Evolutionary conservation across 2,329 filamentous ascomycete genomes (phyloP).

Genomic region (Fusarium continuum): DNA sequence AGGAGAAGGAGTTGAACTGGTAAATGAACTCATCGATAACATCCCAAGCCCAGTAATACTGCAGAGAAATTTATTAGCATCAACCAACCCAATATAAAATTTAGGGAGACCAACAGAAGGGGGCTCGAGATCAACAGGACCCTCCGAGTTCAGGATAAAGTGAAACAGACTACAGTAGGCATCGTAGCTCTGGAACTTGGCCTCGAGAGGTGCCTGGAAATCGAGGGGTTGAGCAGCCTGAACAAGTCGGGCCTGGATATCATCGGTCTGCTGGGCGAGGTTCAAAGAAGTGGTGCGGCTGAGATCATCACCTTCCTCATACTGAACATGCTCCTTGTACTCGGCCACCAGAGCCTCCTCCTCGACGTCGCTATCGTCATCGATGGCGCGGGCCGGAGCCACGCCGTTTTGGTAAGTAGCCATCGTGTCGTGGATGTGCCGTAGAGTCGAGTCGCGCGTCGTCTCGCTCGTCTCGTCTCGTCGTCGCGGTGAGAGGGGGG

Average conservation of each 20-base stretch:
- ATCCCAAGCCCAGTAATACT: conserved; percentile 99
- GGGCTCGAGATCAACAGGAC: conserved; percentile 96
- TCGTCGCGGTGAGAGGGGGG: conserved; percentile 46
- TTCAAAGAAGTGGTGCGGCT: conserved; percentile 76
- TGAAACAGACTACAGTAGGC: conserved; percentile 99
- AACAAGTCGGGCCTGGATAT: conserved; percentile 90
- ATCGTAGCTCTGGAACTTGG: conserved; percentile 99
- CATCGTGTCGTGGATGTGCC: conserved; percentile 54
- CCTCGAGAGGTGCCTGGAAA: conserved; percentile 93
- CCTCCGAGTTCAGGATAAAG: conserved; percentile 98
- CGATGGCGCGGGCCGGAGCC: conserved; percentile 67
- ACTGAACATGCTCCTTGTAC: conserved; percentile 96
- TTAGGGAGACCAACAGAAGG: conserved; percentile 77
- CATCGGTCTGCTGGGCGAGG: conserved; percentile 80
- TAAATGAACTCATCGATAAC: conserved; percentile 99
- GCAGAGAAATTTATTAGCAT: conserved; percentile 37
- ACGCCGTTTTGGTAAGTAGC: conserved; percentile 70
- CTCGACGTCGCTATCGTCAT: conserved; percentile 92
- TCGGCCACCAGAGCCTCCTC: conserved; percentile 96
- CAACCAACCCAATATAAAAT: conserved; percentile 8
- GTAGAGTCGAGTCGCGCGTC: conserved; percentile 45
- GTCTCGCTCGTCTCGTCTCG: conserved; percentile 39
- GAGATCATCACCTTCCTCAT: conserved; percentile 84
- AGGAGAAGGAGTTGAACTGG: conserved; percentile 99
- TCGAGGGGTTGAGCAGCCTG: conserved; percentile 95